Conservation (phyloP, 345 rosid genomes). For the Corymbia maculata region DNA sequence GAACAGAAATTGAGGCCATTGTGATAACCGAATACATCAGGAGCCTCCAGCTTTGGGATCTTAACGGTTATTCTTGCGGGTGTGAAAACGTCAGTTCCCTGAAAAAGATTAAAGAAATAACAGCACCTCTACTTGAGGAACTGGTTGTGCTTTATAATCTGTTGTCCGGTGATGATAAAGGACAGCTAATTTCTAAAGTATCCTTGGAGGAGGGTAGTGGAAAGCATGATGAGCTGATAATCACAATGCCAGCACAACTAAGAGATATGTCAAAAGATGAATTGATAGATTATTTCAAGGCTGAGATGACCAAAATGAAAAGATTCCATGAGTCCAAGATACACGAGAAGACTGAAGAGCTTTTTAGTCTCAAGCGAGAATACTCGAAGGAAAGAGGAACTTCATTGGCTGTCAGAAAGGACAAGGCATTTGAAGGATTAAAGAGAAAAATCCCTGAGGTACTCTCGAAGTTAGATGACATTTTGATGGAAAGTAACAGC, state of each 20-base stretch:
- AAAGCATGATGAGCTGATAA: constrained; percentile 42
- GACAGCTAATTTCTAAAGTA: constrained; percentile 27
- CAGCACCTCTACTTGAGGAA: constrained; percentile 49
- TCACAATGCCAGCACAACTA: constrained; percentile 20
- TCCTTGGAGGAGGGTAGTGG: constrained; percentile 66
- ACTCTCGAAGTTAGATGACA: constrained; percentile 41
- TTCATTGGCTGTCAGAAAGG: constrained; percentile 43
- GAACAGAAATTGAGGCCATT: constrained; percentile 30
- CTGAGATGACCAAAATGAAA: constrained; percentile 77
- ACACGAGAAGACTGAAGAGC: constrained; percentile 50
- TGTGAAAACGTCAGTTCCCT: constrained; percentile 4
- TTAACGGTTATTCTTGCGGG: constrained; percentile 16
- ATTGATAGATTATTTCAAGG: constrained; percentile 34
- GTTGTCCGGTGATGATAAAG: constrained; percentile 39
- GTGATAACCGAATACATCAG: constrained; percentile 35
- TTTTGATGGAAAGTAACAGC: constrained; percentile 38
- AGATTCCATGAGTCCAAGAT: constrained; percentile 50
- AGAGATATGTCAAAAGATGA: constrained; percentile 26
- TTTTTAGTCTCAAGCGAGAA: constrained; percentile 44
- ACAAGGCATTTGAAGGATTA: constrained; percentile 59
- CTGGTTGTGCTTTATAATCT: constrained; percentile 48
- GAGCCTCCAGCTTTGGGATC: constrained; percentile 33
- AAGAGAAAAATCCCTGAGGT: constrained; percentile 62
- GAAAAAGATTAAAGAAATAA: constrained; percentile 49
- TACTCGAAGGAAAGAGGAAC: constrained; percentile 46